Evolutionary conservation across 2,329 filamentous ascomycete species (phyloP).

Genomic region (Cercospora beticola): DNA sequence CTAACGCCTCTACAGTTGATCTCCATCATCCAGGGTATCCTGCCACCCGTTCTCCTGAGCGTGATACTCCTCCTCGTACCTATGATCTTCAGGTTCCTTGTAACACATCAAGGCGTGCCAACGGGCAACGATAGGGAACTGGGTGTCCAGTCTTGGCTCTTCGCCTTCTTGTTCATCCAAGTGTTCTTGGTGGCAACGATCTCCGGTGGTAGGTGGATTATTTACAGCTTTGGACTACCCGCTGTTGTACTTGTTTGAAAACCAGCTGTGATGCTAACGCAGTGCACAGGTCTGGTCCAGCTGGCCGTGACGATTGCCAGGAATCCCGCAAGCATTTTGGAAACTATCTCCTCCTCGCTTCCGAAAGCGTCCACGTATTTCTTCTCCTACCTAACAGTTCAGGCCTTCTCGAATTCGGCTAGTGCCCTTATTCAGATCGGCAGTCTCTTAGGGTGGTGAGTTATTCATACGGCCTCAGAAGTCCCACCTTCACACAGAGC

Average conservation of each 20-base stretch:
- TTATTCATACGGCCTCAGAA: not conserved
- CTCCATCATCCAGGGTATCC: constrained; percentile 76
- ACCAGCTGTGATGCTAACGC: not conserved
- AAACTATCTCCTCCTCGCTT: constrained; percentile 72
- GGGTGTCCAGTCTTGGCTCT: constrained; percentile 90
- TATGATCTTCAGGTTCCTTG: constrained; percentile 71
- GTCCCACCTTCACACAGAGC: not conserved
- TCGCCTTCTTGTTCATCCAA: constrained; percentile 90
- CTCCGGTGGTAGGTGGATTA: constrained; percentile 68
- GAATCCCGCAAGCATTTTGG: constrained; percentile 66
- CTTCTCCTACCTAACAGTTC: constrained; percentile 97
- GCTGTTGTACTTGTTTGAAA: not conserved
- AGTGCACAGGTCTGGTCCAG: not conserved
- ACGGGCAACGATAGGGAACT: constrained; percentile 77
- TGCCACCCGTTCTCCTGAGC: constrained; percentile 75
- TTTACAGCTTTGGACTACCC: constrained; percentile 31
- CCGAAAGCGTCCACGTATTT: constrained; percentile 93
- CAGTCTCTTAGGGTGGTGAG: constrained; percentile 68
- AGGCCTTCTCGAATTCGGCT: constrained; percentile 86
- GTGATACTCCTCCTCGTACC: constrained; percentile 80
- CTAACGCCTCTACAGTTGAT: constrained; percentile 45
- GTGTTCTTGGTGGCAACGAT: constrained; percentile 90
- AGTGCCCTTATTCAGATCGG: constrained; percentile 82
- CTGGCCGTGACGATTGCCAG: constrained; percentile 56
- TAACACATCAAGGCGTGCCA: constrained; percentile 72